Evolutionary conservation across 768 basidiomycete species (phyloP), one percentile per base, ranked within the genome.

Genomic region (Lactarius sanguifluus): DNA sequence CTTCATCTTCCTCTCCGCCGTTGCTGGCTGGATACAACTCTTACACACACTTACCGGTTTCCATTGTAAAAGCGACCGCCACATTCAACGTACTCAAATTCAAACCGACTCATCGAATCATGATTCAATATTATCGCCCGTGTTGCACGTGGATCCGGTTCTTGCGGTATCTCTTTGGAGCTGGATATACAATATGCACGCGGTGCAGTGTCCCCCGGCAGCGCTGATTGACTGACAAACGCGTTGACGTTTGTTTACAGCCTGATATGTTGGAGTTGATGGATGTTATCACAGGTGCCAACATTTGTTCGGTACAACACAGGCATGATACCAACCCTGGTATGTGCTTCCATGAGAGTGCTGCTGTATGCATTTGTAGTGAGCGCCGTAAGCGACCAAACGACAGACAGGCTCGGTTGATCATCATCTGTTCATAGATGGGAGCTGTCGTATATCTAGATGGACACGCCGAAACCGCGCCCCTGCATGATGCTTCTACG

Each of bases 401-500:
- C 41, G 45, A 38, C 36, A 38, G 36, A 38, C 10, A 47, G 45
- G 8, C 45, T 23, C 23, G n/a, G n/a, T 9, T 23, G 45, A 47
- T 47, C 45, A n/a, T n/a, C 9, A 16, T 13, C 47, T 23, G 47
- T 12, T 47, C 45, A n/a, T n/a, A n/a, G 45, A 41, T 41, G n/a
- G 47, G 47, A 12, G 23, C 47, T 23, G 47, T 50, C 47, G 13
- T 23, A 23, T 50, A 50, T 32, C 32, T 32, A 32, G 47, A 5
- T 50, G 47, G 23, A 50, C n/a, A 50, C 47, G 47, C 47, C 12
- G 47, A 50, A 50, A 50, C 47, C n/a, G 47, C 47, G 23, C 45
- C 20, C 32, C 8, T 20, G 18, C 8, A 2, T 7, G 43, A 13
- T 50, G n/a, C 10, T n/a, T 23, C n/a, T 47, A 23, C 47, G 12